Conservation (phyloP, 495 filamentous ascomycete species). For the Penicillium lividum region DNA sequence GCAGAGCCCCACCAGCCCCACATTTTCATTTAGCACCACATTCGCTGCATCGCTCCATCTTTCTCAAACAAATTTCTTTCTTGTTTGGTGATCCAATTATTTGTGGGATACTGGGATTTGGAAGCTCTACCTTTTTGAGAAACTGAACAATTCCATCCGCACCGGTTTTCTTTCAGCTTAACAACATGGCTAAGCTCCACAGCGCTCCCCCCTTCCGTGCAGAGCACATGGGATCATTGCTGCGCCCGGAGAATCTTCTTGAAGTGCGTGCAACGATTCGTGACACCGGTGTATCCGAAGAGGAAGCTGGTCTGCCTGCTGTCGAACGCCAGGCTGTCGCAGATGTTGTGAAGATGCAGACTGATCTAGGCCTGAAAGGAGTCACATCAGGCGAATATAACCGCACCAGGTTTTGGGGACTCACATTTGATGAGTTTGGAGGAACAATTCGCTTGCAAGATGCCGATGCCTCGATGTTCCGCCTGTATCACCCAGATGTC, state of each 20-base stretch:
- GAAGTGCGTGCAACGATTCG: conserved; percentile 54
- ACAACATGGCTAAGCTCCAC: conserved; percentile 25
- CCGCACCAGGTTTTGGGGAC: conserved; percentile 56
- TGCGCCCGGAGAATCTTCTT: conserved; percentile 63
- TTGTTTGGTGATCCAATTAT: background rate
- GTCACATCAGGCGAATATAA: conserved; percentile 68
- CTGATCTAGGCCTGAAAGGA: conserved; percentile 60
- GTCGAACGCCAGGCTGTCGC: conserved; percentile 62
- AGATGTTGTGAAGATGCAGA: conserved; percentile 62
- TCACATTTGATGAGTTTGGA: conserved; percentile 67
- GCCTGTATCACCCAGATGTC: conserved; percentile 71
- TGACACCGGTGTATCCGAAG: conserved; percentile 42
- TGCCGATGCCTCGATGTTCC: conserved; percentile 59
- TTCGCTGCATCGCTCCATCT: background rate
- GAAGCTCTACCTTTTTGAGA: background rate
- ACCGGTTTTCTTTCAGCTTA: background rate
- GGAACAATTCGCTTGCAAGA: conserved; percentile 42
- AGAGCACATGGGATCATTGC: conserved; percentile 71
- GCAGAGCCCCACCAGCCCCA: background rate
- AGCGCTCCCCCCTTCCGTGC: conserved; percentile 64
- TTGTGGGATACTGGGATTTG: background rate
- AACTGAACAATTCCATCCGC: background rate
- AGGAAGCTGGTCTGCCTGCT: conserved; percentile 36
- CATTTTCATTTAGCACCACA: conserved; percentile 7
- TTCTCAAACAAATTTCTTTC: background rate